Conservation (phyloP, 345 rosid genomes). For the Carallia pectinifolia region DNA sequence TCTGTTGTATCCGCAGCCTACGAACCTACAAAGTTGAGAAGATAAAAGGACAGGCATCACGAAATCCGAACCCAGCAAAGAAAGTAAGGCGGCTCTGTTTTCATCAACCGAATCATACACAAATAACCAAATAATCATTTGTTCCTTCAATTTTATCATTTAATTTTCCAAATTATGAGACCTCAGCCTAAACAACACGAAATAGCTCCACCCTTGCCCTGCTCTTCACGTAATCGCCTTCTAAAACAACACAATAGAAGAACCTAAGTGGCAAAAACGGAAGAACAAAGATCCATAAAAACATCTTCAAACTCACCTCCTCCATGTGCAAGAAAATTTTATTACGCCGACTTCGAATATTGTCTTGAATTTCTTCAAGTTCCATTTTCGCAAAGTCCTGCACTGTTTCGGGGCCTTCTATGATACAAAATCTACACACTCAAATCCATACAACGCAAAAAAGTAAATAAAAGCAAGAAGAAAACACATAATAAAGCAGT, state of each 20-base stretch:
- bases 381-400: constrained; percentile 93
- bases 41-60: background rate
- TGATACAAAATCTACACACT: constrained; percentile 78
- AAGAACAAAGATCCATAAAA: too few relatives aligned
- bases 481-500: too few relatives aligned
- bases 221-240: too few relatives aligned
- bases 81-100: too few relatives aligned
- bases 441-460: constrained; percentile 1
- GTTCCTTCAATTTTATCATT: too few relatives aligned
- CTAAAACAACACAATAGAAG: too few relatives aligned
- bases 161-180: too few relatives aligned
- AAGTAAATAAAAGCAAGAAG: background rate
- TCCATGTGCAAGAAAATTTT: constrained; percentile 98
- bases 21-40: constrained; percentile 50
- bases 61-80: background rate
- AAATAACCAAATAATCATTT: too few relatives aligned
- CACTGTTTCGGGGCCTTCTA: constrained; percentile 97
- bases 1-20: constrained; percentile 88
- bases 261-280: too few relatives aligned
- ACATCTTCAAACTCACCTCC: constrained; percentile 47
- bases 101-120: too few relatives aligned
- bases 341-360: constrained; percentile 85
- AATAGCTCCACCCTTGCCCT: too few relatives aligned
- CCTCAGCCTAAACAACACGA: too few relatives aligned
- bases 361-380: constrained; percentile 85